Evolutionary conservation across 164 flowering plant species (phyloP), one percentile per base, ranked within the genome.

Genomic region (Vitis rotundifolia): DNA sequence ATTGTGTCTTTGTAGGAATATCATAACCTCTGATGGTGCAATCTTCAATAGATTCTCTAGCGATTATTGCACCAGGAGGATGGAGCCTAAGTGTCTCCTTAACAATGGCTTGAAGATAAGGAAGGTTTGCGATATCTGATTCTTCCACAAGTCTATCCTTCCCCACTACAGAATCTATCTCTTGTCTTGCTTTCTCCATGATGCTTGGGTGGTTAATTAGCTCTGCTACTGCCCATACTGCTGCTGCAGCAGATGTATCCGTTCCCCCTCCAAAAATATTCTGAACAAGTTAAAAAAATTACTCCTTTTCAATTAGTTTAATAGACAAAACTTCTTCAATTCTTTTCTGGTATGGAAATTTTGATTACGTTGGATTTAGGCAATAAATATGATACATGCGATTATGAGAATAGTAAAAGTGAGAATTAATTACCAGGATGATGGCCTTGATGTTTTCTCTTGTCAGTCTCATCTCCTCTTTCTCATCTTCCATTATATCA

Each of bases 51-150:
- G 83, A 79, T 60, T 78, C 71, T 67, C 91, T 73, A 1, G 70
- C 4, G 8, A 75, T 68, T 3, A 88, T 5, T 2, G 97, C 91
- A 0, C 74, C 82, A 2, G 89, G 59, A 0, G 94, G 90, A 74
- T 91, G 89, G 2, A 89, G 71, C 54, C 94, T 78, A 2, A 86
- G 70, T 28, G 85, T 78, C 70, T 85, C 93, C 67, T 89, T 91
- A 6, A 76, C 56, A 11, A 76, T 28, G 3, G 79, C 75, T 71
- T 71, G 75, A 3, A 76, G 53, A 66, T 76, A 76, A 1, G 75
- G 75, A 50, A 76, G 79, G n/a, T 71, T 58, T 6, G 47, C 11
- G 11, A 71, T 22, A 53, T 76, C 79, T 14, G 71, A 61, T 64
- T 71, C 79, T 52, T 71, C 50, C 3, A 76, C 79, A 19, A 71